phyloP scores from a whole-genome alignment of 495 filamentous ascomycete species.

The Hyaloscypha finlandica region DNA sequence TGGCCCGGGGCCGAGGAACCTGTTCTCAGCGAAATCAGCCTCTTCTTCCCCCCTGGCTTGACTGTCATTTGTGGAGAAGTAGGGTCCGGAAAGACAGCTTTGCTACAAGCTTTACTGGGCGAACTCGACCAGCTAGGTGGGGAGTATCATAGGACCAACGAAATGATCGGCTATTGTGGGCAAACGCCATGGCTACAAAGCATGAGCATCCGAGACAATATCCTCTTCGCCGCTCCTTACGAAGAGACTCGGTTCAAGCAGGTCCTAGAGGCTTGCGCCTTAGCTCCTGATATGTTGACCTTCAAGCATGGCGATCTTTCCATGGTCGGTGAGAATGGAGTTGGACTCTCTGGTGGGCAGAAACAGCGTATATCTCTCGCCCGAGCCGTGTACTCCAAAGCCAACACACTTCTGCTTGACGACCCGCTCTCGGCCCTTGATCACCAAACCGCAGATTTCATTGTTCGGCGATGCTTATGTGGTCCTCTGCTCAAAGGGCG shows the following conservation, averaged over 20 bases:
- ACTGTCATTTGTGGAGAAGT: slow-evolving; percentile 66
- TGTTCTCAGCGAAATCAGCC: slow-evolving; percentile 63
- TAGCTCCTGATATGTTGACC: slow-evolving; percentile 56
- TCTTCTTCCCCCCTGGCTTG: slow-evolving; percentile 64
- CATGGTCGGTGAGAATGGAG: slow-evolving; percentile 62
- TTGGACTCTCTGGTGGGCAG: slow-evolving; percentile 69
- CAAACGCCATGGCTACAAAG: slow-evolving; percentile 91
- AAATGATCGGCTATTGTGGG: slow-evolving; percentile 77
- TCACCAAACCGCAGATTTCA: slow-evolving; percentile 74
- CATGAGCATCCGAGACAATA: slow-evolving; percentile 68
- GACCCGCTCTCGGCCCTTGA: slow-evolving; percentile 43
- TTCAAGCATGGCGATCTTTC: slow-evolving; percentile 59
- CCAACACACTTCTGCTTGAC: slow-evolving; percentile 40
- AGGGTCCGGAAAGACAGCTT: slow-evolving; percentile 76
- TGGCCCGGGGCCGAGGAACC: slow-evolving; percentile 68
- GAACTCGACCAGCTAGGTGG: slow-evolving; percentile 71
- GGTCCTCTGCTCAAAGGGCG: slow-evolving; percentile 64
- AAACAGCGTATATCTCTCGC: slow-evolving; percentile 52
- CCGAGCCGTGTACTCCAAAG: slow-evolving; percentile 38
- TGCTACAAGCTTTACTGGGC: slow-evolving; percentile 76
- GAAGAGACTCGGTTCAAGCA: slow-evolving; percentile 61
- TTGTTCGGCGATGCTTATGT: slow-evolving; percentile 67
- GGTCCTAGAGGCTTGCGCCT: slow-evolving; percentile 59
- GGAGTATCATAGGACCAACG: slow-evolving; percentile 57
- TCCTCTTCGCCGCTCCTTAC: slow-evolving; percentile 65